Evolutionary conservation across 2,329 filamentous ascomycete genomes (phyloP).

Genomic region (Teratosphaeria epicoccoides): DNA sequence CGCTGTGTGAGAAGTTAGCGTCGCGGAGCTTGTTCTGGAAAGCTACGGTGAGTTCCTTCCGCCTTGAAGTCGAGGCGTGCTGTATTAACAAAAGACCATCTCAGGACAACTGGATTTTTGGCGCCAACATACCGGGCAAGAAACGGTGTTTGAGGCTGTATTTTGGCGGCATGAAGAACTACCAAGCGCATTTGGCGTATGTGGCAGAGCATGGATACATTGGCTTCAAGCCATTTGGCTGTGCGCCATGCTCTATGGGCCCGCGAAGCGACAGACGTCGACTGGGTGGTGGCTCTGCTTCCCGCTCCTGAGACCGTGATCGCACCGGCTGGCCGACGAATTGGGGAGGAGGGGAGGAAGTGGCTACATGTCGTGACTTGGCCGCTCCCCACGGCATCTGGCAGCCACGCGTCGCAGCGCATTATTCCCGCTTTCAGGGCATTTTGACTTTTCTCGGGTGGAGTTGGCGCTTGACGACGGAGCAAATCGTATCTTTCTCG

Average conservation of each 20-base stretch:
- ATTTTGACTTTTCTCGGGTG: no score
- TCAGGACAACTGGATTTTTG: conserved; percentile 24
- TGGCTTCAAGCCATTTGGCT: conserved; percentile 13
- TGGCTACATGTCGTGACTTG: no score
- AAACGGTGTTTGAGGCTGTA: conserved; percentile 14
- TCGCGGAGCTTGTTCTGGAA: conserved; percentile 19
- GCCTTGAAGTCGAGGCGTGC: background rate
- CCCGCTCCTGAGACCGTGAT: no score
- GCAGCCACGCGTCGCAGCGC: no score
- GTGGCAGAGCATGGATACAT: conserved; percentile 9
- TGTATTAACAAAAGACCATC: no score
- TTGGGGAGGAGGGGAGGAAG: no score
- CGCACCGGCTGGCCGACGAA: no score
- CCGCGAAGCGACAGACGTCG: background rate
- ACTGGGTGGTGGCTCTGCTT: background rate
- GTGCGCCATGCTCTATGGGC: background rate
- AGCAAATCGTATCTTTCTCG: no score
- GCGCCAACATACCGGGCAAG: conserved; percentile 20
- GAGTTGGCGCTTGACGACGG: no score
- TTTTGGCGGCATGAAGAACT: conserved; percentile 18
- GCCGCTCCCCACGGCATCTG: no score
- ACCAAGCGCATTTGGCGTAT: conserved; percentile 11
- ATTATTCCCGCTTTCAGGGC: no score
- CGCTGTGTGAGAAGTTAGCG: conserved; percentile 17
- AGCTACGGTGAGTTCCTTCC: conserved; percentile 7